Evolutionary conservation across 2,329 filamentous ascomycete genomes (phyloP), one percentile per base, ranked within the genome.

Genomic region (Paecilomyces formosus): DNA sequence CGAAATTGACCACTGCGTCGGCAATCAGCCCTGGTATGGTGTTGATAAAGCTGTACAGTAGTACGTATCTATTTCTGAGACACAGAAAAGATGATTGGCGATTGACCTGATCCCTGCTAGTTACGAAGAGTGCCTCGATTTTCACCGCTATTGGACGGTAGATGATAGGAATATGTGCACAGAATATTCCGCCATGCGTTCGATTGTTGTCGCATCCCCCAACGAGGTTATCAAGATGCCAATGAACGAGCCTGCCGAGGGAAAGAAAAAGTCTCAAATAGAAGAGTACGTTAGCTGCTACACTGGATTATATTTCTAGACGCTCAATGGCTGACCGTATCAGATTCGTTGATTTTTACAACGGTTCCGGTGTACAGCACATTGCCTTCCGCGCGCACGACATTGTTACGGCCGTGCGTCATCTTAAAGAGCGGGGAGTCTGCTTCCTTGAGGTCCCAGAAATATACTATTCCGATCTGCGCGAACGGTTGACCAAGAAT

Each of bases 61-160:
- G 75, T 78, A 70, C 54, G 70, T 64, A 33, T 11, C n/a, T 24
- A 67, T 70, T 53, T 57, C 63, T n/a, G 68, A 70, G 21, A 26
- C 9, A n/a, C n/a, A 28, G 5, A 5, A 18, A 30, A 33, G 35
- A n/a, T 24, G 7, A n/a, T 35, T 24, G 4, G 15, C 55, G 21
- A 13, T 21, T 60, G 18, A 31, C 21, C 8, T 3, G 15, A 39
- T 56, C 59, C 55, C 60, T 56, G 21, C 53, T 30, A 79, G 88
- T 74, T 96, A 96, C 79, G 92, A 96, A 78, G 82, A 85, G 58
- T 89, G 88, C 64, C 86, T 96, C 24, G 86, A 87, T 58, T 96
- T 96, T 82, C 90, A 95, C 79, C 89, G 92, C 65, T 96, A 96
- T 85, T 96, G 92, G 92, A 89, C 85, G 54, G 91, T 96, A 60